Conservation (phyloP, 176 grass and related monocot genomes). For the Oropetium thomaeum region DNA sequence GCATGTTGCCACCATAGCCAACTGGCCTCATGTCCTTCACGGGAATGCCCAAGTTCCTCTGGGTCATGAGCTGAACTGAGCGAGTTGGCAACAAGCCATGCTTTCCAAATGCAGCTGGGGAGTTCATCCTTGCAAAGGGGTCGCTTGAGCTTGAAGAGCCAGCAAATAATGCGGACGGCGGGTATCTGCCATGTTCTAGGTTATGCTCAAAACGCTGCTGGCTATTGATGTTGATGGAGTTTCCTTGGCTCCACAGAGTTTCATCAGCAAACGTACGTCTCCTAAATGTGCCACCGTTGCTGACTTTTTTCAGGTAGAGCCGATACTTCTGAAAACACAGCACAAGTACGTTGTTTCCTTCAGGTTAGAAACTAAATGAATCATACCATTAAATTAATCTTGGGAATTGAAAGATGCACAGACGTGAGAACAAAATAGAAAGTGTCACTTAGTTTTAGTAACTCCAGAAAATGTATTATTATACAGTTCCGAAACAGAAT, state of each 20-base stretch:
- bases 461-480: no score
- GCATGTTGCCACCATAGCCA: background rate
- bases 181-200: constrained; percentile 8
- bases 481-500: no score
- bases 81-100: constrained; percentile 20
- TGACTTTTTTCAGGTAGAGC: constrained; percentile 43
- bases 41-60: background rate
- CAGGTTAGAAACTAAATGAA: background rate
- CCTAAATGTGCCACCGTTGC: background rate
- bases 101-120: background rate
- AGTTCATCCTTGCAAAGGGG: constrained; percentile 12
- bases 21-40: background rate
- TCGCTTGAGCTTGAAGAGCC: background rate
- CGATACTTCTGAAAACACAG: constrained; percentile 68
- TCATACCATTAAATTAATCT: background rate
- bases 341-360: background rate
- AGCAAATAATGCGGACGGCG: background rate
- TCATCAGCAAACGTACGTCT: background rate
- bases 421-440: background rate
- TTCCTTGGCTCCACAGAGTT: background rate
- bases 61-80: background rate
- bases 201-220: constrained; percentile 24
- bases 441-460: background rate
- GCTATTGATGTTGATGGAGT: constrained; percentile 11
- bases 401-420: background rate